Evolutionary conservation across 2,329 filamentous ascomycete species (phyloP).

Genomic region (Chaetomiaceae sp.): DNA sequence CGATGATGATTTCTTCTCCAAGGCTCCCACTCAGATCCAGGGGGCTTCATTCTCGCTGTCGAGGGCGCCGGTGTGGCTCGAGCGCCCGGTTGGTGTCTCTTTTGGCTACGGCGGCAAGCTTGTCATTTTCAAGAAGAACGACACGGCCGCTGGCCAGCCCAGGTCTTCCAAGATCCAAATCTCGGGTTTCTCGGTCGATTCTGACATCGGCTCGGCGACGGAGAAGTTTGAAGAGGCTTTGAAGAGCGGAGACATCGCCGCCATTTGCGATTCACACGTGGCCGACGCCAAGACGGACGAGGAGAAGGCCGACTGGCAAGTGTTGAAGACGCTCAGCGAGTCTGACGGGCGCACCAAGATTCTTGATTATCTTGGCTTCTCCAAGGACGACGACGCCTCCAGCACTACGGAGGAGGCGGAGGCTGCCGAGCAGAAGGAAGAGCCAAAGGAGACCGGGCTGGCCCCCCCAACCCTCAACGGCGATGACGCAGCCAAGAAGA

Average conservation of each 20-base stretch:
- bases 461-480: conserved; percentile 39
- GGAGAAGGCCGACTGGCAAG: conserved; percentile 93
- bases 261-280: conserved; percentile 77
- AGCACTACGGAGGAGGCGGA: conserved; percentile 27
- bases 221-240: conserved; percentile 83
- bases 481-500: conserved; percentile 49
- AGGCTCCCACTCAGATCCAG: conserved; percentile 87
- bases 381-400: conserved; percentile 45
- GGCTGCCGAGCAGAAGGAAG: conserved; percentile 15
- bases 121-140: conserved; percentile 63
- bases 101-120: conserved; percentile 97
- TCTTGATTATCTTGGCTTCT: conserved; percentile 85
- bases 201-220: conserved; percentile 75
- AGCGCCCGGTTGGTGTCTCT: conserved; percentile 76
- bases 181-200: conserved; percentile 83
- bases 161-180: conserved; percentile 74
- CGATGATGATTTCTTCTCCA: conserved; percentile 94
- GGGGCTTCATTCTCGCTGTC: conserved; percentile 81
- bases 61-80: conserved; percentile 86
- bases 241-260: conserved; percentile 68
- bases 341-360: conserved; percentile 82
- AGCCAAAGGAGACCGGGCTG: conserved; percentile 26
- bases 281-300: conserved; percentile 74
- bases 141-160: conserved; percentile 58
- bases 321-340: conserved; percentile 82